These are phyloP conservation scores for Metarhizium humberi DNA, from an alignment of 2,329 filamentous ascomycete species.

Conservation along the genomic window DNA sequence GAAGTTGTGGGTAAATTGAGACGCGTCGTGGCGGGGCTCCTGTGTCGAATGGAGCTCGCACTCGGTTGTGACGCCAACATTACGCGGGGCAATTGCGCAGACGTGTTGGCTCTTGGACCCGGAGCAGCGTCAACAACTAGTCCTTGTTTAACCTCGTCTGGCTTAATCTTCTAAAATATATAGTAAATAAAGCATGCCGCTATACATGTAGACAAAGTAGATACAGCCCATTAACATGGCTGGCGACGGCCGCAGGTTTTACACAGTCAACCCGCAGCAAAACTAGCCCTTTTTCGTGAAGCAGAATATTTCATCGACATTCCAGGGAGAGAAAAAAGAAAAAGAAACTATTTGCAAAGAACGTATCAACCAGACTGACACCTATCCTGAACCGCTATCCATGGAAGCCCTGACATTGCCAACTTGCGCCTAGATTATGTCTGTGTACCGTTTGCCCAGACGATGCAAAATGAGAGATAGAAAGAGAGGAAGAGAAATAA, in stretches of 20 bases:
- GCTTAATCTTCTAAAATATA: too few species aligned
- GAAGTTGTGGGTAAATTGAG: conserved; percentile 13
- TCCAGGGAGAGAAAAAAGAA: too few species aligned
- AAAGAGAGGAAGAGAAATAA: neutral
- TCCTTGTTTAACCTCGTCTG: too few species aligned
- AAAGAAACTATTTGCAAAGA: neutral
- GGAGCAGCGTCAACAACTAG: too few species aligned
- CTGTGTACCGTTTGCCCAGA: neutral
- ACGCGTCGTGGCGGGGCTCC: conserved; percentile 20
- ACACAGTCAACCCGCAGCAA: too few species aligned
- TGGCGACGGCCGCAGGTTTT: too few species aligned
- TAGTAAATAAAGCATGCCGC: too few species aligned
- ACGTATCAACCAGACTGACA: neutral
- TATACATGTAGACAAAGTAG: too few species aligned
- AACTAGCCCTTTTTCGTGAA: too few species aligned
- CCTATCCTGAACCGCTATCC: conserved; percentile 1
- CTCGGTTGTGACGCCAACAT: conserved; percentile 16
- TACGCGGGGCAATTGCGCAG: conserved; percentile 13
- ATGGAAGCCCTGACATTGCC: neutral
- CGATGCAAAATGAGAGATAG: neutral
- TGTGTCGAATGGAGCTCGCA: neutral
- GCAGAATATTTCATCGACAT: too few species aligned
- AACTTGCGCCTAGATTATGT: neutral
- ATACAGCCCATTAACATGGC: too few species aligned
- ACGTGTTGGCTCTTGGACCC: too few species aligned